Evolutionary conservation across 176 grass and related monocot species (phyloP).

Genomic region (Phragmites australis): DNA sequence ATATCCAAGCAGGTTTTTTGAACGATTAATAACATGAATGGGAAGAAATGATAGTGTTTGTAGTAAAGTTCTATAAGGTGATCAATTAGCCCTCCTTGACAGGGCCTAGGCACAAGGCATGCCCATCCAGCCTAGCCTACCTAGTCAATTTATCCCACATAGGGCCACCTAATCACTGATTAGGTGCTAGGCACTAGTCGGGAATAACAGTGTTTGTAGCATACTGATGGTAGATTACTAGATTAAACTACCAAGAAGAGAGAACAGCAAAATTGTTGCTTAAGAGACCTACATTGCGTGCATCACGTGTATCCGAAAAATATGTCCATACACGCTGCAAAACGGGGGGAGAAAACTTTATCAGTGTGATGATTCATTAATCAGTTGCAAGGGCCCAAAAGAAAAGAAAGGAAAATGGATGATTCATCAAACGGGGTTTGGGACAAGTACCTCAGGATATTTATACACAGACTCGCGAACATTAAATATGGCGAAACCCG

Average conservation of each 20-base stretch:
- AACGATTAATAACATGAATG: no score
- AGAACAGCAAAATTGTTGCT: background rate
- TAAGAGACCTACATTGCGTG: no score
- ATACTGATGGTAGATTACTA: no score
- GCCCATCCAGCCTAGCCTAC: background rate
- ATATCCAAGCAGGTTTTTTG: no score
- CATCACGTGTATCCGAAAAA: no score
- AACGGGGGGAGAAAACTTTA: background rate
- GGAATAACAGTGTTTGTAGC: no score
- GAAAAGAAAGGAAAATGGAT: background rate
- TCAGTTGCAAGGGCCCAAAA: no score
- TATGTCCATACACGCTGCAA: background rate
- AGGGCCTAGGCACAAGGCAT: background rate
- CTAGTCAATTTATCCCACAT: background rate
- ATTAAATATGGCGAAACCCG: constrained; percentile 21
- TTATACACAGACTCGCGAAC: background rate
- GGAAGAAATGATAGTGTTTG: background rate
- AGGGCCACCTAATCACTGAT: no score
- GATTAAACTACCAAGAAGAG: background rate
- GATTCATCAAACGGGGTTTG: no score
- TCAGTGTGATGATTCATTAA: no score
- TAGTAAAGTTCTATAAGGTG: background rate
- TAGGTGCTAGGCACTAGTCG: no score
- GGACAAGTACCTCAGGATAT: background rate
- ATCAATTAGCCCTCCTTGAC: no score